Evolutionary conservation across 805 yeast genomes (phyloP).

Genomic region (Maudiozyma saulgeensis): DNA sequence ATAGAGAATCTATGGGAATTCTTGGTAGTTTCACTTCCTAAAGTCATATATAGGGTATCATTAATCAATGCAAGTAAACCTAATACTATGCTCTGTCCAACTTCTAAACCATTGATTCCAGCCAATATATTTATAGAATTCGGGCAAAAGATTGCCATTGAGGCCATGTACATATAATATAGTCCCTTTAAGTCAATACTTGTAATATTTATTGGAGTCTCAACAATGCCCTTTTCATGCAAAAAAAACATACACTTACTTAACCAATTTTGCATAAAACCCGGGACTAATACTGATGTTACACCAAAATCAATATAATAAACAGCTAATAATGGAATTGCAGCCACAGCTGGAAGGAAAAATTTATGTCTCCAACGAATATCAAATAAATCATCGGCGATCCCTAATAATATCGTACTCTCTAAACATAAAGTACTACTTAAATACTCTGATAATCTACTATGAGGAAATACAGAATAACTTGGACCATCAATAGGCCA

Average conservation of each 20-base stretch:
- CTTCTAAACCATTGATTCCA: constrained; percentile 94
- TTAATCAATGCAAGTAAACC: constrained; percentile 63
- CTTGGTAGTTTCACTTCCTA: constrained; percentile 47
- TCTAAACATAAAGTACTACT: constrained; percentile 78
- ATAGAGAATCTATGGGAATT: constrained; percentile 79
- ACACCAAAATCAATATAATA: constrained; percentile 92
- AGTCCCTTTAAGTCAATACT: constrained; percentile 63
- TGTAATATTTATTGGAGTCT: constrained; percentile 10
- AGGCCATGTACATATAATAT: constrained; percentile 84
- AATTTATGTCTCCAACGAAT: constrained; percentile 96
- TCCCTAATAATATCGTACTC: constrained; percentile 74
- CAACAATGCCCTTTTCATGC: constrained; percentile 10
- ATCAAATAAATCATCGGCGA: constrained; percentile 92
- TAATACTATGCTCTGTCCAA: constrained; percentile 82
- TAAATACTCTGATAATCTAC: constrained; percentile 73
- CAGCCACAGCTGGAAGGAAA: constrained; percentile 88
- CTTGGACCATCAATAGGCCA: background rate
- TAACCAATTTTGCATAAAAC: constrained; percentile 40
- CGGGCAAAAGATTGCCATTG: constrained; percentile 89
- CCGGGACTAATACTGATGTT: constrained; percentile 78
- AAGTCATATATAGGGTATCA: constrained; percentile 60
- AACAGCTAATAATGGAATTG: constrained; percentile 82
- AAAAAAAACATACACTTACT: background rate
- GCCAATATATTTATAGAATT: constrained; percentile 93
- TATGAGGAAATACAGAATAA: constrained; percentile 53